Evolutionary conservation across 441 rosid species (phyloP).

Genomic region (Populus trichocarpa): DNA sequence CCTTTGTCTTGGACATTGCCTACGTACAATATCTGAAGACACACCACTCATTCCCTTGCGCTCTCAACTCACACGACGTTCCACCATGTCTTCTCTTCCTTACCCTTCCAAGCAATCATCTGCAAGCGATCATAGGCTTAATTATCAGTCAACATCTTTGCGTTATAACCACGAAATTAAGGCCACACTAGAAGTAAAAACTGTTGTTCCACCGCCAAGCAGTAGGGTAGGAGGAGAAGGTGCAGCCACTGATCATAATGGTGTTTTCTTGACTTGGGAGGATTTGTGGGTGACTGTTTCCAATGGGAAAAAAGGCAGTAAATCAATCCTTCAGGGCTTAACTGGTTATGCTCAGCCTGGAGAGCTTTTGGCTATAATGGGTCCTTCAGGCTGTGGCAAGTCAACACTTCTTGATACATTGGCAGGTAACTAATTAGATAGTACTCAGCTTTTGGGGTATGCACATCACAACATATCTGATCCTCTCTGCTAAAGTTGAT

Average conservation of each 20-base stretch:
- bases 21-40: not conserved
- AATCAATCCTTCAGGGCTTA: slow-evolving; percentile 30
- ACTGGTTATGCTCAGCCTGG: slow-evolving; percentile 49
- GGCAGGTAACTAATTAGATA: slow-evolving; percentile 29
- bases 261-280: slow-evolving; percentile 42
- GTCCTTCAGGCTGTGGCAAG: slow-evolving; percentile 62
- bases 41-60: not conserved
- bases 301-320: slow-evolving; percentile 13
- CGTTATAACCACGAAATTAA: not conserved
- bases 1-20: not conserved
- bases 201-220: not conserved
- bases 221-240: not conserved
- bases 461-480: too few species aligned
- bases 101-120: not conserved
- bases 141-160: not conserved
- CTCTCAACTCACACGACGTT: not conserved
- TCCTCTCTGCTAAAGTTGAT: too few species aligned
- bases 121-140: not conserved
- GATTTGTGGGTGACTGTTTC: slow-evolving; percentile 37
- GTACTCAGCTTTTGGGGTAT: too few species aligned
- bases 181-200: not conserved
- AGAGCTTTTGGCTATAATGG: slow-evolving; percentile 44
- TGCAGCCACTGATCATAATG: not conserved
- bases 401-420: slow-evolving; percentile 49
- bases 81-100: not conserved